Percentiles rank a stretch among this genome's conserved stretches.
Evolutionary conservation across 2,329 filamentous ascomycete genomes (phyloP).

Genomic region (Lecanicillium sp.): DNA sequence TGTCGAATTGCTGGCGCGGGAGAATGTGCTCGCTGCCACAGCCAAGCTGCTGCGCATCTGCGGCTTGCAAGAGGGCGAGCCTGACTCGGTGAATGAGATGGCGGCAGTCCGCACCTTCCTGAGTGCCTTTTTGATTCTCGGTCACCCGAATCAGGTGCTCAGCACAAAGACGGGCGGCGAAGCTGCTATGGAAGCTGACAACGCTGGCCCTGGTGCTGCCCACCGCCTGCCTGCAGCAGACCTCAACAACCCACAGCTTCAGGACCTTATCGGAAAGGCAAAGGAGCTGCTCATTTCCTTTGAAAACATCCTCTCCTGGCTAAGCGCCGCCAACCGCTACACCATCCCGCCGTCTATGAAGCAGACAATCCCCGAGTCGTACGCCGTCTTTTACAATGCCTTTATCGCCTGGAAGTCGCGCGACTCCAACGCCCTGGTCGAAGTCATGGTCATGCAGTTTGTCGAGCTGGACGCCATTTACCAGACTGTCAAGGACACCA

Average conservation of each 20-base stretch:
- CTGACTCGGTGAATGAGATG: conserved; percentile 58
- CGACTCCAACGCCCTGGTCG: conserved; percentile 68
- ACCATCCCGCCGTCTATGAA: conserved; percentile 55
- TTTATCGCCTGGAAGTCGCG: conserved; percentile 81
- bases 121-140: conserved; percentile 72
- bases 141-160: conserved; percentile 70
- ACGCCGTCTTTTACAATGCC: conserved; percentile 67
- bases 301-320: conserved; percentile 61
- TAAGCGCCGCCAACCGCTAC: conserved; percentile 59
- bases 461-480: conserved; percentile 78
- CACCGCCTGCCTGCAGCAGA: conserved; percentile 32
- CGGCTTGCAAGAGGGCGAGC: conserved; percentile 57
- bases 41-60: conserved; percentile 62
- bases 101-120: conserved; percentile 68
- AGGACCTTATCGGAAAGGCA: conserved; percentile 70
- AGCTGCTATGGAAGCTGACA: conserved; percentile 44
- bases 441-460: conserved; percentile 81
- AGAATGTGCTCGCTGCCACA: conserved; percentile 58
- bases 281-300: conserved; percentile 72
- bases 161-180: conserved; percentile 61
- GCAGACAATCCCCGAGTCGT: conserved; percentile 58
- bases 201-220: conserved; percentile 11
- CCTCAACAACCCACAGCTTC: conserved; percentile 53
- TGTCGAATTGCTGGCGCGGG: conserved; percentile 57
- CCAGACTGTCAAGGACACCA: conserved; percentile 74